Evolutionary conservation across 2,329 filamentous ascomycete species (phyloP), one percentile per base, ranked within the genome.

Genomic region (Cercospora brassicicola): DNA sequence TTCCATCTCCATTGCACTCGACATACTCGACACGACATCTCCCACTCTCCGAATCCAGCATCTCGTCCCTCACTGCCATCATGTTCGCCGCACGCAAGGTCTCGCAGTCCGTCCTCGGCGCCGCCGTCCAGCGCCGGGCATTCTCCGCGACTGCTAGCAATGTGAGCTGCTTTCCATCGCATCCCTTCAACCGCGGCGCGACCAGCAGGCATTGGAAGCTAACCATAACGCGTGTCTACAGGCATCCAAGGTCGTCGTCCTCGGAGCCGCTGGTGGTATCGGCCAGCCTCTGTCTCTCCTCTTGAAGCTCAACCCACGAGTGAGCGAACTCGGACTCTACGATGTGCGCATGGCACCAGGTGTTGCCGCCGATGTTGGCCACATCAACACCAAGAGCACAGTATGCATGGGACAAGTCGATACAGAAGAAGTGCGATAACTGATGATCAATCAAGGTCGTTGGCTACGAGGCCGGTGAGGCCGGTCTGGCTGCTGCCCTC

Each of bases 361-460:
- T 90, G 95, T 99, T 83, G 95, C 94, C 77, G 95, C 95, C 81
- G 95, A 99, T 84, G 89, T 99, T 83, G 92, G 91, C 80, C 95
- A 99, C 88, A 93, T 99, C 89, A 98, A 98, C 90, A 97, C 94
- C 84, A 96, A 96, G 90, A 94, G 91, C 86, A 90, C 83, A 77
- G 83, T 85, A 82, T 67, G 81, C 56, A 61, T 39, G 13, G 20
- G 7, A 20, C 18, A 45, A n/a, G 45, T 7, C 18, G 30, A 36
- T 59, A 48, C 8, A 42, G 59, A 28, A 23, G 59, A 64, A 20
- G 33, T 3, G 45, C 55, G 63, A 67, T 51, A 33, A 69, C 72
- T 71, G 64, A 70, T 56, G 69, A 63, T 20, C 31, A 36, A 36
- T 15, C 56, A 75, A 85, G 83, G 94, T 98, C 83, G 94, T 87